Conservation (phyloP, 148 eudicot genomes). For the Silene uniflora region DNA sequence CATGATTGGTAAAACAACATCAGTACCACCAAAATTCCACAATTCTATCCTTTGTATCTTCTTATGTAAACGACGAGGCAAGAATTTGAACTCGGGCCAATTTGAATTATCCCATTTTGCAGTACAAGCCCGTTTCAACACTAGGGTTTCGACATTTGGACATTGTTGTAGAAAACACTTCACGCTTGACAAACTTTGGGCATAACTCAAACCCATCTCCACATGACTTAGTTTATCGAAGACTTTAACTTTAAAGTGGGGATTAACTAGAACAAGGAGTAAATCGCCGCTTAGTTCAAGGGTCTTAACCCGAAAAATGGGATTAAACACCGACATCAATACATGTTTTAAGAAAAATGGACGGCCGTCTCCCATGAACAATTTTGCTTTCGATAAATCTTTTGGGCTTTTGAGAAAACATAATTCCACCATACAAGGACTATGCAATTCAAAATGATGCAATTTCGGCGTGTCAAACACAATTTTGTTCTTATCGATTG, state of each 20-base stretch:
- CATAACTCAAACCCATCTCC: neutral
- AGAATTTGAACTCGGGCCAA: neutral
- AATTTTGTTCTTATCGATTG: neutral
- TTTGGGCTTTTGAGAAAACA: neutral
- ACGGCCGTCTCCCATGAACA: neutral
- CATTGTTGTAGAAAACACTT: neutral
- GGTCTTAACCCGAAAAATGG: neutral
- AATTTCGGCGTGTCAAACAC: neutral
- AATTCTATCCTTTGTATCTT: neutral
- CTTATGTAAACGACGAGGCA: neutral
- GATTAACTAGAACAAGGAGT: neutral
- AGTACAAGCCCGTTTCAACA: neutral
- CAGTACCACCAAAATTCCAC: neutral
- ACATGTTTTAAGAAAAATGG: neutral
- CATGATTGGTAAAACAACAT: neutral
- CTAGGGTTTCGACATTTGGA: neutral
- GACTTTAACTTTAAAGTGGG: neutral
- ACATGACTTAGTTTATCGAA: neutral
- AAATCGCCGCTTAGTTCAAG: neutral
- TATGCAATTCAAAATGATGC: neutral
- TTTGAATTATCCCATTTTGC: too few species aligned
- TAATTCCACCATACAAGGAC: neutral
- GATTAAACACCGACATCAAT: neutral
- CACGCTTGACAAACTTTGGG: neutral
- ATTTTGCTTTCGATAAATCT: neutral